Evolutionary conservation across 116 monocot species (phyloP).

Genomic region (Zostera marina): DNA sequence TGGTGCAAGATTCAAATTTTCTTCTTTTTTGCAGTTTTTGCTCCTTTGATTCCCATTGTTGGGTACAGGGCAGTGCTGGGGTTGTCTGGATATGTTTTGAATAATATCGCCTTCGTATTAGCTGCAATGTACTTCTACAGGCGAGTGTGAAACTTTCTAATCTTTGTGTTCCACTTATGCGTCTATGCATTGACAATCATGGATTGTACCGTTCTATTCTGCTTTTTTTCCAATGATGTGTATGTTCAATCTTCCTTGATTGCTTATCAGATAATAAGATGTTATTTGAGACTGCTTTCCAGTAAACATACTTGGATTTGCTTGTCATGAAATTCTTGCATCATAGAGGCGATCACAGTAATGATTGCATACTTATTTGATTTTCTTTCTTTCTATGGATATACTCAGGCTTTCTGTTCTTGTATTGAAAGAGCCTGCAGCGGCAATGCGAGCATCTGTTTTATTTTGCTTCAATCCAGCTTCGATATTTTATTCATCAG

Average conservation of each 20-base stretch:
- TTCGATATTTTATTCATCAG: constrained; percentile 89
- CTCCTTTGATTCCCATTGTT: constrained; percentile 46
- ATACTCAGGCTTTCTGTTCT: constrained; percentile 53
- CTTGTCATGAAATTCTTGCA: too few species aligned
- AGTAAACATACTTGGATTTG: too few species aligned
- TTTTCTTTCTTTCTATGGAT: too few species aligned
- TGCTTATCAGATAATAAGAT: too few species aligned
- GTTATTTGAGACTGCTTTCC: too few species aligned
- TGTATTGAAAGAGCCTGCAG: constrained; percentile 35
- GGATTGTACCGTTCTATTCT: not conserved
- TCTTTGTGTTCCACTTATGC: constrained; percentile 34
- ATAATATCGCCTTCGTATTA: constrained; percentile 57
- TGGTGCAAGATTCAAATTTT: too few species aligned
- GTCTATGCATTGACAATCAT: not conserved
- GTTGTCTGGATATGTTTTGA: constrained; percentile 61
- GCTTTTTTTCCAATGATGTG: not conserved
- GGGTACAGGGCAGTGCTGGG: constrained; percentile 73
- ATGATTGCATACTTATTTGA: too few species aligned
- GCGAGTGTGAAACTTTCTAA: constrained; percentile 31
- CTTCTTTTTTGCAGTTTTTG: constrained; percentile 33
- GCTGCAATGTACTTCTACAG: constrained; percentile 65
- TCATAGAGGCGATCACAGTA: too few species aligned
- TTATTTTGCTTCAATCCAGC: constrained; percentile 93
- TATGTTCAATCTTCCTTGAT: too few species aligned
- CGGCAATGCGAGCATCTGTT: constrained; percentile 37